Base-by-base conservation (phyloP, 306 rosid species). In the Crataegus laevigata region DNA sequence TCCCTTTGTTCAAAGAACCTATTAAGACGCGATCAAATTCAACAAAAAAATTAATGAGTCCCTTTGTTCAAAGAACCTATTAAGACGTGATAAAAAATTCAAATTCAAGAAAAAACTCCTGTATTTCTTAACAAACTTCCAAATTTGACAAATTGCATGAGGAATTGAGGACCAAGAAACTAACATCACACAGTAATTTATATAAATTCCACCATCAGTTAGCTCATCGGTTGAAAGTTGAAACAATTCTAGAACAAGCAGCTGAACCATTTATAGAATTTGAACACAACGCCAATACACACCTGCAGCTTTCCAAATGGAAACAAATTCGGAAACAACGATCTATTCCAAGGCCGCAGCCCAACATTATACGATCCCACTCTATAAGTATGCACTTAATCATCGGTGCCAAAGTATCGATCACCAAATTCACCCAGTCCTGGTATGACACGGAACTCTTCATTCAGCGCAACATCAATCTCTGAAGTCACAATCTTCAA, bases 371-470 rank as follows among this genome's bases (percentile, higher is more conserved):
- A 36, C 47, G 26, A 17, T 38, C 79, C 18, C 18, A 60, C 3
- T 60, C 30, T n/a, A 34, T 43, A 45, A 6, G 15, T 22, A n/a
- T 14, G 15, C 61, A 60, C 28, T 30, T 36, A 84, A 65, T 87
- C 88, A 8, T 94, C 98, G 1, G 98, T 94, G 22, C 98, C 98
- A 26, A 94, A 94, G 80, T 94, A 94, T 52, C 97, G 96, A 81
- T 91, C 98, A 3, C 98, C 98, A 66, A 94, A 94, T 82, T 94
- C 97, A 2, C 97, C 98, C 87, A 94, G 8, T 57, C 97, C 97
- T 0, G 96, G 98, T 77, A 94, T 88, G 74, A 94, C 98, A 36
- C 96, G 98, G 32, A 76, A 91, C 77, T 87, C 97, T 17, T 90
- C 91, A 14, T 94, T 92, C 77, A 94, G 64, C 6, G 88, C 85